Base-by-base conservation (phyloP, 176 grass and related monocot species). In the Lolium rigidum region DNA sequence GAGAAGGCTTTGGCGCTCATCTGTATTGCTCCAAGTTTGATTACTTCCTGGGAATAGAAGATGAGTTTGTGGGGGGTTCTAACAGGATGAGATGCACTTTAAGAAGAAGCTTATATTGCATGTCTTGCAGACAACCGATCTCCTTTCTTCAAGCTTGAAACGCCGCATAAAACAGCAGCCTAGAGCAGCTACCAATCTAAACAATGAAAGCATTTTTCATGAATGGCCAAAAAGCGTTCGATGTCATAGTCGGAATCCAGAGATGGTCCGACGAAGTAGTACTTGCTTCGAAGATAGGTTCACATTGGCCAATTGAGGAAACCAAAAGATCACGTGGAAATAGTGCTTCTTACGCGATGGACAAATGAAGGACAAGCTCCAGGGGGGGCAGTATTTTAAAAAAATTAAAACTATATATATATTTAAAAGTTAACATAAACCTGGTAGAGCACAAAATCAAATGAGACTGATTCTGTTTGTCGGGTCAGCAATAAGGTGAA, bases 51-150 rank as follows among this genome's bases (percentile, higher is more conserved):
- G 10, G 50, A 84, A 72, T 70, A n/a, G 51, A 20, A 69, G 69
- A 20, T 63, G 79, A 50, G 46, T 79, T 47, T 20, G 63, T 51
- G 24, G 49, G 76, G 76, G 10, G 9, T 86, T 75, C 86, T 76
- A 91, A 76, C 51, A 82, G 65, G 83, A 70, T 86, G 68, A 74
- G 56, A 67, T 83, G 56, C 48, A 70, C 86, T 83, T 92, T 75
- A 67, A 85, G 58, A 75, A 88, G 72, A 90, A 90, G 83, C 80
- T 76, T 94, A 86, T 76, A 86, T 82, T 65, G 88, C 84, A 90
- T 90, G 94, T 56, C 94, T 92, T 92, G 88, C 95, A 97, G 92
- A 97, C 77, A 89, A 94, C 57, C 70, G 50, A 83, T 82, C 46
- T 83, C 81, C 65, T 87, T 85, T 85, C 94, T 97, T 97, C 75